Evolutionary conservation across 2,329 filamentous ascomycete genomes (phyloP), one percentile per base, ranked within the genome.

Genomic region (Elsinoe arachidis): DNA sequence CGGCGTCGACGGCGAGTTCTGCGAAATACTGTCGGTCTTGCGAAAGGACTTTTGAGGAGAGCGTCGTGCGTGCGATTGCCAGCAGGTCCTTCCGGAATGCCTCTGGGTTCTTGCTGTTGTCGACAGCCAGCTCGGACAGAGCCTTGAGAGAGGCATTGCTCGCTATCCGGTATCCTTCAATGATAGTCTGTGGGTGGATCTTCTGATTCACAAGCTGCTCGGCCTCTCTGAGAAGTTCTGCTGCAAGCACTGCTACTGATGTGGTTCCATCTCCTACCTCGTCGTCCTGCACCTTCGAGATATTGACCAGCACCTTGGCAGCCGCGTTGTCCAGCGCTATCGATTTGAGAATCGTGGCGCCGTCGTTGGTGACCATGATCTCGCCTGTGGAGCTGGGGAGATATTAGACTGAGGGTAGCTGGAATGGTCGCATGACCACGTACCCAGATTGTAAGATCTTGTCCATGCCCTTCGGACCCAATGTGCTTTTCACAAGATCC

Each of bases 171-270:
- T 95, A 99, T 55, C 93, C 93, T 70, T 99, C 93, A 69, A 99
- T 99, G 73, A 99, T 99, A 55, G 93, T 97, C 80, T 99, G 93
- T 54, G 93, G 93, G 74, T 99, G 93, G 67, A 99, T 96, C 78
- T 97, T 97, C 79, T 92, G 90, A 77, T 95, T 88, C 65, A 99
- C 90, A 52, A 99, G 82, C 78, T 95, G 92, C 78, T 99, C 93
- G 49, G 93, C 93, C 75, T 99, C 93, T 62, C 93, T 86, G 63
- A 99, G 80, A 60, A 99, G 82, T 78, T 99, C 93, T 59, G 93
- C 93, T 38, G 93, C 91, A 62, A 99, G 79, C 14, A 99, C 93
- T 43, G 93, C 87, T 58, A 99, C 93, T n/a, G 91, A 97, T 19
- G 93, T 99, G 46, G 93, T 99, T 59, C 93, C 93, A 71, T 99